phyloP scores from a whole-genome alignment of 768 basidiomycete species.

The Lanmaoa rubissima region DNA sequence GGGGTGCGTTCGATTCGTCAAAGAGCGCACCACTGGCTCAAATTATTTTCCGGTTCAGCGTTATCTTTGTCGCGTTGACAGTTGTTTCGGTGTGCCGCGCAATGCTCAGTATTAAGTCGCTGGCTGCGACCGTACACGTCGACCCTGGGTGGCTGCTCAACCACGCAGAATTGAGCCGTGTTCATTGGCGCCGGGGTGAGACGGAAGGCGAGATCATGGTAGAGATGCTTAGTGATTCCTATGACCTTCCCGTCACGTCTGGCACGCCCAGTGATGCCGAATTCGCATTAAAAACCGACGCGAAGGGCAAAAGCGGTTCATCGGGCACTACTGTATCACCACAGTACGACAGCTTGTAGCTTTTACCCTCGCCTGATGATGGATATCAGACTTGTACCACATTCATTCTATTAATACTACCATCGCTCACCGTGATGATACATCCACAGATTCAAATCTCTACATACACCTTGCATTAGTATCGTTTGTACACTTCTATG shows the following conservation, averaged over 20 bases:
- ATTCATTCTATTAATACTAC: background rate
- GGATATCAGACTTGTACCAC: background rate
- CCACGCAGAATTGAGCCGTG: conserved; percentile 44
- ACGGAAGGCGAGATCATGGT: conserved; percentile 37
- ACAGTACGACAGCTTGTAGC: background rate
- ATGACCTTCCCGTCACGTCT: background rate
- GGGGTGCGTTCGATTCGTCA: conserved; percentile 4
- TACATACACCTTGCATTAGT: too few species aligned
- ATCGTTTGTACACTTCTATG: too few species aligned
- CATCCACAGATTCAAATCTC: background rate
- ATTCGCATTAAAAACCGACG: background rate
- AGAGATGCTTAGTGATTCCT: conserved; percentile 4
- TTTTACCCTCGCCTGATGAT: background rate
- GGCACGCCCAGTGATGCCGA: background rate
- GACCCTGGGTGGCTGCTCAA: conserved; percentile 44
- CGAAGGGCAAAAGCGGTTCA: background rate
- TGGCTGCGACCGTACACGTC: conserved; percentile 41
- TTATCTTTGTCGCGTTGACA: conserved; percentile 4
- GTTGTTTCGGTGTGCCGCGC: conserved; percentile 35
- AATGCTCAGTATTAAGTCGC: conserved; percentile 42
- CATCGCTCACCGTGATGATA: background rate
- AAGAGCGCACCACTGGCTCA: background rate
- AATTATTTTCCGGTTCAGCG: background rate
- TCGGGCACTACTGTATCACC: background rate
- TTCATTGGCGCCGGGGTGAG: conserved; percentile 37